A percentile compares a stretch with the other conserved stretches of the same genome.
Evolutionary conservation across 352 stramenopile genomes (phyloP).

Genomic region (Achlya hypogyna): DNA sequence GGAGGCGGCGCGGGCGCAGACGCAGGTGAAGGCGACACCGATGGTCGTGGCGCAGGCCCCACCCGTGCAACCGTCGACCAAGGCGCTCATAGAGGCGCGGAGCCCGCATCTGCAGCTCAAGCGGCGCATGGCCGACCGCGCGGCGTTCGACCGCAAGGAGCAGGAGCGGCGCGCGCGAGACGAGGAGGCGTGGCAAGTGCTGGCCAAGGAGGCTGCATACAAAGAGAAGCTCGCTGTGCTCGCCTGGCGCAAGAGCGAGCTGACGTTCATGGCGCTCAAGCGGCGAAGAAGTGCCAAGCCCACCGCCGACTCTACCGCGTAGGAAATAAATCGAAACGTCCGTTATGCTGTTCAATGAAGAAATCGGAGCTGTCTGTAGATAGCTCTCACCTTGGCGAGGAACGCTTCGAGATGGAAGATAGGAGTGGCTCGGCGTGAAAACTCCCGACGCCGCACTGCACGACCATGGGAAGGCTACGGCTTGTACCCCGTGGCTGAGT

Average conservation of each 20-base stretch:
- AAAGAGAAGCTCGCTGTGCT: neutral
- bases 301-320: too few species aligned
- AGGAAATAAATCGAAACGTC: too few species aligned
- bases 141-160: constrained; percentile 8
- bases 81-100: neutral
- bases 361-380: constrained; percentile 98
- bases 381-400: constrained; percentile 97
- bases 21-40: constrained; percentile 5
- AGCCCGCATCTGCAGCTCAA: constrained; percentile 10
- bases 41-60: neutral
- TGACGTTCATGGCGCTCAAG: neutral
- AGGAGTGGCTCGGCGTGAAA: too few species aligned
- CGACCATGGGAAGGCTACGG: too few species aligned
- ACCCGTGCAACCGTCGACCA: neutral
- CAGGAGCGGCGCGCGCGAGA: neutral
- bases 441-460: too few species aligned
- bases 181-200: neutral
- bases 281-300: neutral
- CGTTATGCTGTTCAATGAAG: constrained; percentile 79
- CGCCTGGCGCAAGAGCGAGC: constrained; percentile 3
- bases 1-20: neutral
- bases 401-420: constrained; percentile 99
- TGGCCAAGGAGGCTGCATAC: neutral
- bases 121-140: constrained; percentile 3
- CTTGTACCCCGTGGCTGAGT: too few species aligned